A percentile compares a stretch with the other conserved stretches of the same genome.
phyloP scores from a whole-genome alignment of 805 yeast species.

The Brettanomyces sp. region DNA sequence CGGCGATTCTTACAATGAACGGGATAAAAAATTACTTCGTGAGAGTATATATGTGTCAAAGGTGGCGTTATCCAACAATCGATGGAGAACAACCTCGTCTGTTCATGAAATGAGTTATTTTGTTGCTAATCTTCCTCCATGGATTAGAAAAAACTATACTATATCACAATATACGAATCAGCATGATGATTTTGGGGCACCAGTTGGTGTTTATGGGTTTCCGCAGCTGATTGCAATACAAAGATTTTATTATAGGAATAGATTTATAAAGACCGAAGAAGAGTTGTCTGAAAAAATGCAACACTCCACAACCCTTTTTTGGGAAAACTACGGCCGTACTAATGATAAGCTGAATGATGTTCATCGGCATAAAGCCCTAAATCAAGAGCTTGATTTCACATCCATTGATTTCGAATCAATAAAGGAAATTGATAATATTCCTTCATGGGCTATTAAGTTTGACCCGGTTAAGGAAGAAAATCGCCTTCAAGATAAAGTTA shows the following conservation, averaged over 20 bases:
- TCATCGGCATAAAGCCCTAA: conserved; percentile 19
- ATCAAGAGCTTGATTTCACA: conserved; percentile 19
- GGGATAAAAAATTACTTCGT: conserved; percentile 34
- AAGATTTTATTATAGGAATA: conserved; percentile 42
- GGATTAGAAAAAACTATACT: conserved; percentile 32
- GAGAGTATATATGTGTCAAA: conserved; percentile 36
- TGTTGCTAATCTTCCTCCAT: conserved; percentile 34
- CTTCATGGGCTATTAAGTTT: conserved; percentile 20
- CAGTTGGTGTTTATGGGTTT: conserved; percentile 47
- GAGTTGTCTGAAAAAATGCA: conserved; percentile 25
- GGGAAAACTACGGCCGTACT: conserved; percentile 44
- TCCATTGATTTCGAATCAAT: conserved; percentile 24
- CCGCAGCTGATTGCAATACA: conserved; percentile 47
- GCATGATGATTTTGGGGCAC: conserved; percentile 40
- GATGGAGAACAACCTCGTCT: conserved; percentile 50
- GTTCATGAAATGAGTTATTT: conserved; percentile 61
- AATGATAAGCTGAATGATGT: conserved; percentile 3
- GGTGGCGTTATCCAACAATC: conserved; percentile 38
- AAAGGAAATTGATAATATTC: conserved; percentile 17
- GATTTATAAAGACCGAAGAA: conserved; percentile 30
- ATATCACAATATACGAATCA: conserved; percentile 29
- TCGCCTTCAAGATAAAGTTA: neutral
- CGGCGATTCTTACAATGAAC: conserved; percentile 22
- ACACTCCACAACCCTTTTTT: conserved; percentile 33
- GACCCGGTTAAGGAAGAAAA: conserved; percentile 18